These are phyloP conservation scores for Speleostelium caveatum DNA, from an alignment of 78 protist species.

Conservation along the genomic window DNA sequence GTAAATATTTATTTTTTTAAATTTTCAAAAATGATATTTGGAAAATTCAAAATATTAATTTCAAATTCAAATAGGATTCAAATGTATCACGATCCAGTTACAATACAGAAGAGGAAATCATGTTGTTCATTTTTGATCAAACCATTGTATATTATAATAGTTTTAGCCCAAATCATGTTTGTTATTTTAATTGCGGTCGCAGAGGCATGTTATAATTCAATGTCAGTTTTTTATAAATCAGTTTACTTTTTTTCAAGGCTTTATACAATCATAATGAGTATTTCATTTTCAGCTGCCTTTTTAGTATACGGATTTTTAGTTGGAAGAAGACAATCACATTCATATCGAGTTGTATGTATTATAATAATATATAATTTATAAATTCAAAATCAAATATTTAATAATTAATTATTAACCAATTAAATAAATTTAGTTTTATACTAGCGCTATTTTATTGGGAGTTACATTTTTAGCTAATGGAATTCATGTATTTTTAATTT, in stretches of 20 bases:
- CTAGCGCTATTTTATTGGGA: constrained; percentile 10
- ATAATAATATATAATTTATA: background rate
- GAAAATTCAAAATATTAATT: background rate
- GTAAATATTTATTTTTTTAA: background rate
- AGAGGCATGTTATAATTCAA: background rate
- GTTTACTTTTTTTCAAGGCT: constrained; percentile 13
- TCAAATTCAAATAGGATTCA: constrained; percentile 15
- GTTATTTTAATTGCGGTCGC: background rate
- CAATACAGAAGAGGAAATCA: background rate
- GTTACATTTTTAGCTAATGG: constrained; percentile 22
- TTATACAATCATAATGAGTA: constrained; percentile 15
- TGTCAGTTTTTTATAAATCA: background rate
- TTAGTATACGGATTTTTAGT: constrained; percentile 23
- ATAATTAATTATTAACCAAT: background rate
- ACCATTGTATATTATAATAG: constrained; percentile 6
- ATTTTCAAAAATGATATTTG: background rate
- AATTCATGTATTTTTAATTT: constrained; percentile 7
- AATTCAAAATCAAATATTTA: background rate
- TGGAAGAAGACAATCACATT: constrained; percentile 3
- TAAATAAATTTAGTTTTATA: constrained; percentile 4
- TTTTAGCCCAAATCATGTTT: background rate
- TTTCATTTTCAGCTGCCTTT: constrained; percentile 29
- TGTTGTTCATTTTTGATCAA: background rate
- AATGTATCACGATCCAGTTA: constrained; percentile 26
- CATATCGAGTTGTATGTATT: background rate